Percentiles rank a stretch among this genome's conserved stretches.
These are phyloP conservation scores for Candida sanyaensis DNA, from an alignment of 1,139 yeast species.

Conservation along the genomic window DNA sequence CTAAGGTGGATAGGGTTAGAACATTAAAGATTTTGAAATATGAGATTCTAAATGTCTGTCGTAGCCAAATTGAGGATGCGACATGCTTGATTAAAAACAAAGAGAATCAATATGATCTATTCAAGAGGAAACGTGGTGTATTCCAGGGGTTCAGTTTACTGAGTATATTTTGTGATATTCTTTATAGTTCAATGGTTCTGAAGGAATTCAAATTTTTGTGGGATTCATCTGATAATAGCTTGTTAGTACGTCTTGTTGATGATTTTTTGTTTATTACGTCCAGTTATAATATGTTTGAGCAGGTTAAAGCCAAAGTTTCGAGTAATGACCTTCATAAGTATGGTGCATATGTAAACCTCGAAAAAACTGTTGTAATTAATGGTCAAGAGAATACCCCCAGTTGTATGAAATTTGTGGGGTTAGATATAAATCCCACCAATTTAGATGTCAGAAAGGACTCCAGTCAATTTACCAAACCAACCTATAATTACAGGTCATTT, in stretches of 20 bases:
- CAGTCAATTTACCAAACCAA: slow-evolving; percentile 5
- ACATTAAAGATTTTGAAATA: slow-evolving; percentile 26
- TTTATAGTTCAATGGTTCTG: slow-evolving; percentile 66
- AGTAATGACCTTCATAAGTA: slow-evolving; percentile 44
- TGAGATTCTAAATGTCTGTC: slow-evolving; percentile 25
- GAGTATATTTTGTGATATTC: slow-evolving; percentile 71
- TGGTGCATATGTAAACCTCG: slow-evolving; percentile 61
- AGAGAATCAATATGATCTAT: slow-evolving; percentile 15
- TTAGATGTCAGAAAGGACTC: slow-evolving; percentile 17
- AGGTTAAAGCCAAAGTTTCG: slow-evolving; percentile 20
- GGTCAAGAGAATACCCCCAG: slow-evolving; percentile 4
- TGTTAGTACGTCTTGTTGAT: slow-evolving; percentile 73
- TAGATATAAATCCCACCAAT: slow-evolving; percentile 24
- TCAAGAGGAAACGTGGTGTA: slow-evolving; percentile 61
- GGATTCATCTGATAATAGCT: slow-evolving; percentile 20
- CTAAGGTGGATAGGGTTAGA: slow-evolving; percentile 26
- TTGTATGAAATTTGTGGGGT: slow-evolving; percentile 32
- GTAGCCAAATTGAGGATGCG: slow-evolving; percentile 28
- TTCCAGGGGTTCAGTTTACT: slow-evolving; percentile 89
- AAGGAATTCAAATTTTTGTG: slow-evolving; percentile 34
- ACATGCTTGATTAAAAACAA: slow-evolving; percentile 15
- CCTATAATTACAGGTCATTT: slow-evolving; percentile 13
- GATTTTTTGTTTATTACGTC: slow-evolving; percentile 77
- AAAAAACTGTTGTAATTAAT: slow-evolving; percentile 46
- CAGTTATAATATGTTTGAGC: slow-evolving; percentile 18